phyloP scores from a whole-genome alignment of 2,329 filamentous ascomycete species.

The Lachnellula hyalina region DNA sequence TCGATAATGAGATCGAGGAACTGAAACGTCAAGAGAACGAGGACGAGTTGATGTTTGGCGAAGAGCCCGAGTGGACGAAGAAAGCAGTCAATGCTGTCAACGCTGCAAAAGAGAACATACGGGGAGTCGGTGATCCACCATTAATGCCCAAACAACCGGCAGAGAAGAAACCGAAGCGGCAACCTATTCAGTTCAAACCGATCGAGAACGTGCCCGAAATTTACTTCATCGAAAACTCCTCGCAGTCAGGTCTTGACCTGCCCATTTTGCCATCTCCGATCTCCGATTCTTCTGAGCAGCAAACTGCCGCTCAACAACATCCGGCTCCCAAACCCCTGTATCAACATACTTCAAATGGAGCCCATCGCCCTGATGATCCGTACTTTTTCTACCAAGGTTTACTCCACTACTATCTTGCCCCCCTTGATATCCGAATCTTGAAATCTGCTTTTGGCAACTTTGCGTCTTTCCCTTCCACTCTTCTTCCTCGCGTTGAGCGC shows the following conservation, averaged over 20 bases:
- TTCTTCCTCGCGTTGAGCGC: conserved; percentile 65
- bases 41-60: conserved; percentile 86
- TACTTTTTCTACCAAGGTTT: conserved; percentile 71
- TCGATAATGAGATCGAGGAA: conserved; percentile 70
- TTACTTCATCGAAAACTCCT: conserved; percentile 44
- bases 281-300: neutral
- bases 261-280: conserved; percentile 19
- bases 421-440: conserved; percentile 68
- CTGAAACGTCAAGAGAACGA: conserved; percentile 74
- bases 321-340: conserved; percentile 1
- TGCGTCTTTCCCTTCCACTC: conserved; percentile 60
- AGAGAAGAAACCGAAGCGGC: conserved; percentile 41
- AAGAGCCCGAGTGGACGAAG: conserved; percentile 88
- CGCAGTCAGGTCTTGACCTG: conserved; percentile 38
- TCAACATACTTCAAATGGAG: conserved; percentile 11
- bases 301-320: neutral
- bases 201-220: conserved; percentile 43
- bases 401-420: conserved; percentile 66
- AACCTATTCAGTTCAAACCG: conserved; percentile 45
- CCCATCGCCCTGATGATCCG: conserved; percentile 33
- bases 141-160: conserved; percentile 44
- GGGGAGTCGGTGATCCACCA: conserved; percentile 62
- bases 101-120: conserved; percentile 69
- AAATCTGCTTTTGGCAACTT: conserved; percentile 67
- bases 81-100: conserved; percentile 73